Base-by-base conservation (phyloP, 352 stramenopile genomes). In the Phytophthora capsici region DNA sequence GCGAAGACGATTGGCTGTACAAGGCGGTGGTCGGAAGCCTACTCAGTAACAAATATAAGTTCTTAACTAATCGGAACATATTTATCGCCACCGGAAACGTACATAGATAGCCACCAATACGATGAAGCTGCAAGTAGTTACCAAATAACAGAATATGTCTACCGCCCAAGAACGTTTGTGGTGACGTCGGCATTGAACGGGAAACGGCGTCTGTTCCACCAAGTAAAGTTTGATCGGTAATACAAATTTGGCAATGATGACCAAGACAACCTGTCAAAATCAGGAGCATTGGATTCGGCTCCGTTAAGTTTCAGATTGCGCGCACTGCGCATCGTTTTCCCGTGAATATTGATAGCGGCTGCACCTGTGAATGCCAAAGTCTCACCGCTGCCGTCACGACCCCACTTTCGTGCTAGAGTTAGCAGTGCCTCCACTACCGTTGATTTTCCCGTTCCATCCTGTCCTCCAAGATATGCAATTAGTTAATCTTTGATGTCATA, bases 181-280 rank as follows among this genome's bases (percentile, higher is more conserved):
- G 28, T 9, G 2, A 17, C 14, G 7, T 16, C 7, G 60, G 51
- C 36, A 75, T 66, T 5, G 7, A 26, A 1, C 41, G 44, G 1
- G 36, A 67, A 0, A 59, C 37, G 23, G 6, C 37, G 5, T 73
- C 72, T 0, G 36, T 67, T 0, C 52, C 46, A 9, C 72, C 64
- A 0, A 77, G 44, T 0, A 80, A 20, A 4, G 14, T 44, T 19
- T 78, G 69, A 10, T 72, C 32, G 0, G 53, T 71, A 30, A 78
- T 78, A 0, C 37, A 71, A 13, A 75, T 69, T 19, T 80, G 17
- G 72, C 68, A 6, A 68, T 37, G 17, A 77, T 67, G 0, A 73
- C 59, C 0, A 80, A 30, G 0, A 56, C 17, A 0, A 77, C 72
- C 17, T 6, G 20, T 10, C n/a, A 28, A 41, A 73, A 77, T 0